Evolutionary conservation across 2,329 filamentous ascomycete species (phyloP).

Genomic region (Fusarium pininemorale): DNA sequence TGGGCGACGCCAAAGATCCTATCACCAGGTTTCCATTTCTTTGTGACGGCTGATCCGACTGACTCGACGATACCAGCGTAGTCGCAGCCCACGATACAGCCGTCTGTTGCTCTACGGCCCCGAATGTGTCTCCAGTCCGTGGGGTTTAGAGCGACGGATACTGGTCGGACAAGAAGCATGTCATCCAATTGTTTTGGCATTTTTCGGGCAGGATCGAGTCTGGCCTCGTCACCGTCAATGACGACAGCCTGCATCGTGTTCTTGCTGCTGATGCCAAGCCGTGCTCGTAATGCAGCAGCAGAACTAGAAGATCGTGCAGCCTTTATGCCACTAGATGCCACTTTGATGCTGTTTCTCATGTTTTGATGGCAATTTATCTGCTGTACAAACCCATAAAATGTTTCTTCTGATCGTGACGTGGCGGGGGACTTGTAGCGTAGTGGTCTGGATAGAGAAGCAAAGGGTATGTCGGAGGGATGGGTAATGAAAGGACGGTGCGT

Average conservation of each 20-base stretch:
- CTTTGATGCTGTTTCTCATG: rapidly evolving
- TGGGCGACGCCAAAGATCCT: background rate
- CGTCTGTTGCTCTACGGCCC: background rate
- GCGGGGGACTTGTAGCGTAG: background rate
- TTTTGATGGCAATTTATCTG: rapidly evolving
- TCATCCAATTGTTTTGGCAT: background rate
- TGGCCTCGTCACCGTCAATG: background rate
- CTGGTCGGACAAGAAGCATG: background rate
- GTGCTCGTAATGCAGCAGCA: background rate
- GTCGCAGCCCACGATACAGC: background rate
- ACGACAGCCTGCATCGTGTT: background rate
- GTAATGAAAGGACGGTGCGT: rapidly evolving
- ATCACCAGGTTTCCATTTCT: background rate
- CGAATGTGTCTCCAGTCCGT: background rate
- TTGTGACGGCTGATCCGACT: background rate
- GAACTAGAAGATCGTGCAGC: background rate
- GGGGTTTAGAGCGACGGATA: background rate
- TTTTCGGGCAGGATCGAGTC: background rate
- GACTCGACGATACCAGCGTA: background rate
- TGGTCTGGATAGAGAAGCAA: background rate
- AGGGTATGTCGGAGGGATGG: background rate
- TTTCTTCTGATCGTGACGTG: rapidly evolving
- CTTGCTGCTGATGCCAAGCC: background rate
- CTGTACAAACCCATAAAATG: rapidly evolving
- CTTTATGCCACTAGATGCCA: background rate